Conservation (phyloP, 2,329 filamentous ascomycete genomes). For the Venturia aucupariae region DNA sequence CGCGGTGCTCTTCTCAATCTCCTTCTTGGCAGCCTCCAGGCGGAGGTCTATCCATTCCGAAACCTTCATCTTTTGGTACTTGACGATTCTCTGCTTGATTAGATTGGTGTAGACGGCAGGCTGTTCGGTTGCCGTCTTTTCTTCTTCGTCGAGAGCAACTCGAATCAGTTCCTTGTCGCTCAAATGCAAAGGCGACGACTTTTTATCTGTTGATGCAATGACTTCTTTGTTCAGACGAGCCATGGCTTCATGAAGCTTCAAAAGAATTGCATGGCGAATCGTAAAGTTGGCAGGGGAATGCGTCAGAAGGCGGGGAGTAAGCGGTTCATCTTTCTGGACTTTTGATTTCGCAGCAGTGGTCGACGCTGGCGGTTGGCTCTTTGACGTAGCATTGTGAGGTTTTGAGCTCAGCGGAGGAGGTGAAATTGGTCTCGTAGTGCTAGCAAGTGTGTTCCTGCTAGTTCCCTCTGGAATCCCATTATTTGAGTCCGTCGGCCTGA, state of each 20-base stretch:
- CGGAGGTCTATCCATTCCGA: constrained; percentile 60
- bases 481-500: neutral
- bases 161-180: constrained; percentile 59
- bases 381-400: constrained; percentile 16
- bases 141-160: constrained; percentile 67
- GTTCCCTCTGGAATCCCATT: neutral
- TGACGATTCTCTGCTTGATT: constrained; percentile 70
- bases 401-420: constrained; percentile 20
- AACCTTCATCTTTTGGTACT: constrained; percentile 64
- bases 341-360: constrained; percentile 15
- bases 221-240: constrained; percentile 57
- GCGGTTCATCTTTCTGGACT: constrained; percentile 37
- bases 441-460: neutral
- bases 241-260: constrained; percentile 56
- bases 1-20: constrained; percentile 17
- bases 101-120: constrained; percentile 69
- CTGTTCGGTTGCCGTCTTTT: constrained; percentile 59
- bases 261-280: constrained; percentile 35
- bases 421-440: constrained; percentile 21
- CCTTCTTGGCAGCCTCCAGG: constrained; percentile 15
- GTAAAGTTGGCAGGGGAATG: constrained; percentile 31
- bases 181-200: constrained; percentile 48
- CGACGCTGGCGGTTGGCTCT: constrained; percentile 15
- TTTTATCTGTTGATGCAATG: constrained; percentile 40
- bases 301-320: constrained; percentile 60